Base-by-base conservation (phyloP, 1,284 basidiomycete genomes). In the Ceratobasidium sp. region DNA sequence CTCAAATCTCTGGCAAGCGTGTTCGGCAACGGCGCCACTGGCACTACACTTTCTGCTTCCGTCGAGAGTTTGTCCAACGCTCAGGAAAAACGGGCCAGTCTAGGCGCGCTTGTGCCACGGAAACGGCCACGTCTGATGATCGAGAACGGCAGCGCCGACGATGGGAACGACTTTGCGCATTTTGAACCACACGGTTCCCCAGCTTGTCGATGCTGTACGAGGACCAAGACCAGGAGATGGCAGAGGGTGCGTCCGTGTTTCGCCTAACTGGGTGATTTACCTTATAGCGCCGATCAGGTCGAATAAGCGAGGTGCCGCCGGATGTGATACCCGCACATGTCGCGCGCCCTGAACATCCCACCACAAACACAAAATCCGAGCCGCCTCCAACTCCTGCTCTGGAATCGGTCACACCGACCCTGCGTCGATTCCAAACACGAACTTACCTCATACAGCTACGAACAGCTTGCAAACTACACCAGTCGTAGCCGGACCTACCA, bases 1-100 rank as follows among this genome's bases (percentile, higher is more conserved):
- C 89, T 99, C 80, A 93, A 96, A 79, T 99, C 99, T 85, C 86
- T 99, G 67, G 96, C 96, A 23, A 92, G 96, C 40, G 93, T 98
- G 1, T 99, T 99, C 85, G 96, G 96, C 2, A 88, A 87, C 59
- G 87, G 88, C 67, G 84, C 87, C 10, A 80, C 81, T 57, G 78
- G 78, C 0, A 86, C 86, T 23, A 66, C 86, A 80, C 48, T 83
- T 83, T 61, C 85, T 84, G 65, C 85, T 84, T 74, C 88, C 88
- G 80, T 87, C 87, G 73, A 87, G 89, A 73, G 85, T 83, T n/a
- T 61, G 23, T 52, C 59, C 17, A 80, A 84, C 71, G 79, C 84
- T 50, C 59, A 61, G 23, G 81, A 84, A 61, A 81, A 74, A 40
- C 73, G 75, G 17, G 78, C 73, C 82, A 71, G 78, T 71, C 38